These are phyloP conservation scores for Eucalyptus polybractea DNA, from an alignment of 345 rosid genomes.

Conservation along the genomic window DNA sequence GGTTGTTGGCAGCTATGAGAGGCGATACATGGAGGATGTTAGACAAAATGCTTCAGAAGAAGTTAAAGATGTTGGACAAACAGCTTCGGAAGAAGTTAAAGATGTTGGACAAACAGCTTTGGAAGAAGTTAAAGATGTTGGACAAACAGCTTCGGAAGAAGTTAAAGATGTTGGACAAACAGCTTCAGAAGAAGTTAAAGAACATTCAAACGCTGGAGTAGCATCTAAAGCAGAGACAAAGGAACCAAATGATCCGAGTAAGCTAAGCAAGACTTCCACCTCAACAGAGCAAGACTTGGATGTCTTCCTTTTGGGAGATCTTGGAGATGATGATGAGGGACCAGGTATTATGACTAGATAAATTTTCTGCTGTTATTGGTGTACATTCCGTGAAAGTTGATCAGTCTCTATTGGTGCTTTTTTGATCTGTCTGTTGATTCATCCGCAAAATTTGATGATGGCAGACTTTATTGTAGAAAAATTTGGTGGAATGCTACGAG, in stretches of 20 bases:
- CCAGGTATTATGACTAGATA: slow-evolving; percentile 14
- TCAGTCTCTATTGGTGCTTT: not conserved
- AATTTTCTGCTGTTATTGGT: not conserved
- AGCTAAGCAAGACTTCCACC: slow-evolving; percentile 15
- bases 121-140: slow-evolving; percentile 5
- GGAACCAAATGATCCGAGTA: not conserved
- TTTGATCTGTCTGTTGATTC: not conserved
- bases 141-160: slow-evolving; percentile 10
- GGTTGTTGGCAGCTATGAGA: slow-evolving; percentile 29
- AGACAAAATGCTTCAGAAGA: slow-evolving; percentile 10
- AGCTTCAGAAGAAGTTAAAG: not conserved
- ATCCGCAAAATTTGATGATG: not conserved
- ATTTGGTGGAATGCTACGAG: not conserved
- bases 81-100: slow-evolving; percentile 12
- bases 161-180: not conserved
- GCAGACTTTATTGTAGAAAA: not conserved
- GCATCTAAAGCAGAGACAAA: slow-evolving; percentile 9
- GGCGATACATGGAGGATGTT: slow-evolving; percentile 25
- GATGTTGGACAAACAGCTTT: not conserved
- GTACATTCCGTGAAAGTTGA: not conserved
- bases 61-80: slow-evolving; percentile 7
- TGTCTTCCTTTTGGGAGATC: slow-evolving; percentile 44
- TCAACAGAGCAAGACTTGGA: slow-evolving; percentile 45
- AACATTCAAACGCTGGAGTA: not conserved
- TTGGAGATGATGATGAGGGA: slow-evolving; percentile 49